A percentile compares a stretch with the other conserved stretches of the same genome.
These are phyloP conservation scores for Diplodia scrobiculata DNA, from an alignment of 2,329 filamentous ascomycete genomes.

Conservation along the genomic window DNA sequence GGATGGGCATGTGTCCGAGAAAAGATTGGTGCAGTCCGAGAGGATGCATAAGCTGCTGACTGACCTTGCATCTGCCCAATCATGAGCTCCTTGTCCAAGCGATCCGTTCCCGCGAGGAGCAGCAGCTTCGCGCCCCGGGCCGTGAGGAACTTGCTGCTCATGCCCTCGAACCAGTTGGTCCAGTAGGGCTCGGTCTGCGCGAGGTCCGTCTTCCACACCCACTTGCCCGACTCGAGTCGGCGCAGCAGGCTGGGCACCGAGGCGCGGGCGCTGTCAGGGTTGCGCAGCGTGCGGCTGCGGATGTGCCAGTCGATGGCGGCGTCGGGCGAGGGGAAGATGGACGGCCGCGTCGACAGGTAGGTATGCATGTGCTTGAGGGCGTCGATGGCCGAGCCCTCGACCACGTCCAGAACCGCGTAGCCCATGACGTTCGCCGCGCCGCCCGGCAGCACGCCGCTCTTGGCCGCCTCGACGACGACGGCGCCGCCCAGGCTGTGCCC, in stretches of 20 bases:
- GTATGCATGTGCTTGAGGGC: slow-evolving; percentile 91
- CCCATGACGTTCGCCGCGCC: slow-evolving; percentile 69
- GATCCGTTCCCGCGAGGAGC: slow-evolving; percentile 83
- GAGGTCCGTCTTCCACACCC: slow-evolving; percentile 86
- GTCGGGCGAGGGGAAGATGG: slow-evolving; percentile 73
- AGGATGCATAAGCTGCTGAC: slow-evolving; percentile 35
- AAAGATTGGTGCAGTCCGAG: neutral
- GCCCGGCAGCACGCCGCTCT: slow-evolving; percentile 58
- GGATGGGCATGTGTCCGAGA: neutral
- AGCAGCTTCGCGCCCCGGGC: slow-evolving; percentile 82
- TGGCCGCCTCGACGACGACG: slow-evolving; percentile 81
- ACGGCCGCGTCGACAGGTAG: slow-evolving; percentile 80
- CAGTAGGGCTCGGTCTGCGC: slow-evolving; percentile 84
- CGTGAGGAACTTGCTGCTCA: slow-evolving; percentile 83
- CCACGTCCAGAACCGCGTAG: slow-evolving; percentile 89
- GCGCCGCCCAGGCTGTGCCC: slow-evolving; percentile 93
- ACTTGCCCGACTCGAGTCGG: slow-evolving; percentile 50
- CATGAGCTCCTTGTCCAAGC: slow-evolving; percentile 86
- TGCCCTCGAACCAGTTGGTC: slow-evolving; percentile 87
- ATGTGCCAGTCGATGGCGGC: slow-evolving; percentile 93
- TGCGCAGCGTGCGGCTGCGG: slow-evolving; percentile 82
- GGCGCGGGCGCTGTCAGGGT: slow-evolving; percentile 76
- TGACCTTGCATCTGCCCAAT: slow-evolving; percentile 95
- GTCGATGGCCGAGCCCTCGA: slow-evolving; percentile 93
- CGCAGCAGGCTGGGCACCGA: slow-evolving; percentile 81